Percentiles rank a stretch among this genome's conserved stretches.
Evolutionary conservation across 2,329 filamentous ascomycete genomes (phyloP).

Genomic region (Neofusicoccum laricinum): DNA sequence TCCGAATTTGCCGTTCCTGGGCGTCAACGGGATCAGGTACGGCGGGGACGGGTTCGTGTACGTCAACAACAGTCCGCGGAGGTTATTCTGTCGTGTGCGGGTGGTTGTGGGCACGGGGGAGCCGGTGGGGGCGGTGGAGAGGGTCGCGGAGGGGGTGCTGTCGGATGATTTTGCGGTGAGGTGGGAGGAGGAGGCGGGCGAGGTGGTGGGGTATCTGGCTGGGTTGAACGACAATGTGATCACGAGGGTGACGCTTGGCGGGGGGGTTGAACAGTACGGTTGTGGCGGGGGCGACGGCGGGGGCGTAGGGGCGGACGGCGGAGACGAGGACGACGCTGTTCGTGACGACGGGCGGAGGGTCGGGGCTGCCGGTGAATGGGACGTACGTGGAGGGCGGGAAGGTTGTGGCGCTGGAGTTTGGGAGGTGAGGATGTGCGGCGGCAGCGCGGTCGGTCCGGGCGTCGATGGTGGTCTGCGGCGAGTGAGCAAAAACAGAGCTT

Average conservation of each 20-base stretch:
- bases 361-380: constrained; percentile 22
- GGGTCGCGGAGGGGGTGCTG: not conserved
- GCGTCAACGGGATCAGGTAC: constrained; percentile 26
- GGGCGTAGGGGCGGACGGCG: constrained; percentile 20
- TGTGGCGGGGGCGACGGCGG: constrained; percentile 21
- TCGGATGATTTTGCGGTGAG: not conserved
- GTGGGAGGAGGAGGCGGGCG: not conserved
- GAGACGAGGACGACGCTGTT: constrained; percentile 22
- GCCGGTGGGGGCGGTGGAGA: too few species aligned
- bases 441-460: too few species aligned
- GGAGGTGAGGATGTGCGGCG: not conserved
- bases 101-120: too few species aligned
- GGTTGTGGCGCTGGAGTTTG: constrained; percentile 18
- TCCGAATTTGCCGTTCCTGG: constrained; percentile 14
- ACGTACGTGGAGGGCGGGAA: constrained; percentile 23
- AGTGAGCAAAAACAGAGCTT: too few species aligned
- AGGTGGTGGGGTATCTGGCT: not conserved
- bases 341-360: constrained; percentile 25
- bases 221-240: not conserved
- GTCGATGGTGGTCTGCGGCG: too few species aligned
- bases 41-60: constrained; percentile 17
- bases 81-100: too few species aligned
- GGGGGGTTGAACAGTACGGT: constrained; percentile 1
- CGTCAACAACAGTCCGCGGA: too few species aligned
- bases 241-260: not conserved